Conservation (phyloP, 208 protist genomes). For the Strigomonas culicis region DNA sequence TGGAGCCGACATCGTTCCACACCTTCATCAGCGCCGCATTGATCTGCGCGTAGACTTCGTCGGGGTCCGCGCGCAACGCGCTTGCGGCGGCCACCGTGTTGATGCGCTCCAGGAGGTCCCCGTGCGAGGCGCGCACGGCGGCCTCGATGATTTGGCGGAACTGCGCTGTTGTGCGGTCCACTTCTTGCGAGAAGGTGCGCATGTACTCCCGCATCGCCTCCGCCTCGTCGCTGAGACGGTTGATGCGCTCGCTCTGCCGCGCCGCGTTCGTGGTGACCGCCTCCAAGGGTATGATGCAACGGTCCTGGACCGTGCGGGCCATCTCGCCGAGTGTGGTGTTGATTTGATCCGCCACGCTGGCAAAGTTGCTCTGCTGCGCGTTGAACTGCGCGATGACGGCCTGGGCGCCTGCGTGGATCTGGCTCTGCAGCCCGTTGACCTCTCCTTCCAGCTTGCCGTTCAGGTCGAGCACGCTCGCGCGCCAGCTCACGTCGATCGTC, state of each 20-base stretch:
- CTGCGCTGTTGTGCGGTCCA: conserved; percentile 53
- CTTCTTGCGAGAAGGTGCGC: conserved; percentile 30
- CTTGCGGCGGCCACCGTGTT: conserved; percentile 37
- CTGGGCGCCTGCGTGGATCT: conserved; percentile 26
- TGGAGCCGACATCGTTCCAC: conserved; percentile 51
- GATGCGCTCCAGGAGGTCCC: conserved; percentile 77
- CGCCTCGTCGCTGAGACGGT: conserved; percentile 29
- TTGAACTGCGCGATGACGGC: conserved; percentile 36
- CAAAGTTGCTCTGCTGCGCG: conserved; percentile 32
- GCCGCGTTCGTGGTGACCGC: conserved; percentile 24
- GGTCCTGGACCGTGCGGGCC: conserved; percentile 22
- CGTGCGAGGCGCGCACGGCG: conserved; percentile 57
- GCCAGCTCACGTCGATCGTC: conserved; percentile 72
- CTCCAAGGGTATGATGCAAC: conserved; percentile 37
- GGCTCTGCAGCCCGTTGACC: conserved; percentile 20
- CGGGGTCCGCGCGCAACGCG: conserved; percentile 27
- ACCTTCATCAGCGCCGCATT: conserved; percentile 59
- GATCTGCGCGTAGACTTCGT: conserved; percentile 53
- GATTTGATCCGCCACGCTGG: conserved; percentile 18
- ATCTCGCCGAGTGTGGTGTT: conserved; percentile 28
- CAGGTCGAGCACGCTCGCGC: conserved; percentile 62
- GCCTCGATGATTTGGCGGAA: conserved; percentile 57
- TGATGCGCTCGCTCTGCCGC: conserved; percentile 26
- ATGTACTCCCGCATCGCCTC: conserved; percentile 42
- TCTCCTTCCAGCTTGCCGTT: conserved; percentile 36